Evolutionary conservation across 805 yeast species (phyloP).

Genomic region (Kuraishia capsulata): DNA sequence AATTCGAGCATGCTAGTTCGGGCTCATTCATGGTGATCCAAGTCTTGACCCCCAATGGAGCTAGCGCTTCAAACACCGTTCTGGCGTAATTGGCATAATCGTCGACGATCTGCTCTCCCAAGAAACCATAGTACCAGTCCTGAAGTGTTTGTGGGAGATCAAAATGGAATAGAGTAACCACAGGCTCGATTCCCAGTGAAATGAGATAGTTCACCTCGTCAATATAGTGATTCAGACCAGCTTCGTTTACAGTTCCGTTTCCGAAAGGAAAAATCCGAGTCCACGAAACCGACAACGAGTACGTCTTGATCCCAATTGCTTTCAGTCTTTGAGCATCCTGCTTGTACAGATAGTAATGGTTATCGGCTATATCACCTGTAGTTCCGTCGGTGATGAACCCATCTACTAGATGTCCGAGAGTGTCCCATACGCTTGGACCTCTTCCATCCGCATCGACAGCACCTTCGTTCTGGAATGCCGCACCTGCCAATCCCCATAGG

Average conservation of each 20-base stretch:
- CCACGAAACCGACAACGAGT: conserved; percentile 26
- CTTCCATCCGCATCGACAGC: conserved; percentile 24
- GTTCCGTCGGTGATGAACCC: conserved; percentile 7
- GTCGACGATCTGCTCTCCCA: conserved; percentile 16
- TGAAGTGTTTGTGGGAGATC: conserved; percentile 20
- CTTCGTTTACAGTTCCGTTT: conserved; percentile 6
- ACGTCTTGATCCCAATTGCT: conserved; percentile 21
- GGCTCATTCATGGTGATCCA: conserved; percentile 27
- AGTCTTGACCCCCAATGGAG: conserved; percentile 18
- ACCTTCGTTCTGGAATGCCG: conserved; percentile 27
- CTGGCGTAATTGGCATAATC: conserved; percentile 24
- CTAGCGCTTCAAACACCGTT: conserved; percentile 19
- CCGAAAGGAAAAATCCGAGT: conserved; percentile 23
- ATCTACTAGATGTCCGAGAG: conserved; percentile 4
- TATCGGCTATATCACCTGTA: conserved; percentile 18
- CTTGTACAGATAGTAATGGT: conserved; percentile 23
- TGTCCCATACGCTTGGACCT: conserved; percentile 21
- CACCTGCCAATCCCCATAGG: conserved; percentile 22
- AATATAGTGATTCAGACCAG: conserved; percentile 21
- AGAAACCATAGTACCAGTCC: conserved; percentile 17
- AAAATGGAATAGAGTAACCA: conserved; percentile 25
- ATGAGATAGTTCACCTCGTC: conserved; percentile 19
- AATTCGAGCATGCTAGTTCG: conserved; percentile 4
- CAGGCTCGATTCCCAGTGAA: conserved; percentile 12
- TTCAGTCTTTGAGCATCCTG: conserved; percentile 23